Evolutionary conservation across 192 early-diverging fungal genomes (phyloP), one percentile per base, ranked within the genome.

Genomic region (Geranomyces variabilis): DNA sequence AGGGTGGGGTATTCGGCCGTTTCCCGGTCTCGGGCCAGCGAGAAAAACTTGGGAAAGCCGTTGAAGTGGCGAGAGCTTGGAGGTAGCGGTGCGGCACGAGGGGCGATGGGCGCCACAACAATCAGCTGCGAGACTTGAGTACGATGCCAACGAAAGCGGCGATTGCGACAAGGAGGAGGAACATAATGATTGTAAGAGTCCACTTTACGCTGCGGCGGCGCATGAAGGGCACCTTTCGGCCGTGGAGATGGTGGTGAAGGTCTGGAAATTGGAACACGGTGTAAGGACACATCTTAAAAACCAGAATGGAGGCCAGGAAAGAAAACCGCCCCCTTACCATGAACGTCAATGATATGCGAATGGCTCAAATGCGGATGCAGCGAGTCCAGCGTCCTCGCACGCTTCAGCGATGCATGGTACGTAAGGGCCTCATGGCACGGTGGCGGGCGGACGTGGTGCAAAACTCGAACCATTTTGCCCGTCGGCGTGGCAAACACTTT

Each of bases 181-280:
- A 53, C 51, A 53, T 53, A 15, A 53, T 53, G 51, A 53, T 26
- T 3, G 51, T 53, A n/a, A 53, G 19, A 26, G 24, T 53, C 51
- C 51, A 53, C 24, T 53, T 53, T n/a, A 53, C 51, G 24, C 51
- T 53, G 19, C 51, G 51, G 51, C 51, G 51, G 51, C 51, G 51
- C n/a, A 53, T 24, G 17, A 53, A 53, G 19, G 51, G 51, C 24
- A 53, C 51, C 7, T 53, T 53, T 17, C 15, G 2, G 19, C 7
- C 17, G 15, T 53, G 51, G 24, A 53, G 51, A 53, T 24, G 51
- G 17, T 53, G 51, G 17, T 53, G 51, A 17, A 8, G 51, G 24
- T 53, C 51, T 26, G 51, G 51, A 53, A 53, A n/a, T 8, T 7
- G 24, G 17, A 26, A 24, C n/a, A n/a, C n/a, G n/a, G 24, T 3